These are phyloP conservation scores for Podospora fimiseda DNA, from an alignment of 495 filamentous ascomycete species.

Conservation along the genomic window DNA sequence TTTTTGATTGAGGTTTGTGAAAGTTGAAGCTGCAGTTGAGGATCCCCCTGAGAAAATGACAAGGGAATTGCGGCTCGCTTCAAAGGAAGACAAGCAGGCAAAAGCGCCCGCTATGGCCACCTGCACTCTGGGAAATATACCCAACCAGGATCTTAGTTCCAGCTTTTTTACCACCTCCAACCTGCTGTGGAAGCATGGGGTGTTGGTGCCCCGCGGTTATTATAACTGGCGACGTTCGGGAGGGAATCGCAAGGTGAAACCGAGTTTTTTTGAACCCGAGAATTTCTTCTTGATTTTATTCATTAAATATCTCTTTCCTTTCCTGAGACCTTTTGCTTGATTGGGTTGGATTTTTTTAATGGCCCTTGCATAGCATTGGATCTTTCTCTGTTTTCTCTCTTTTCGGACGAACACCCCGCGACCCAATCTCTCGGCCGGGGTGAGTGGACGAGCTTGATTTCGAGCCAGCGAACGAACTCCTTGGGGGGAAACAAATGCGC, in stretches of 20 bases:
- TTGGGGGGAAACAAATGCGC: no score
- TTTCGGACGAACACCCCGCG: neutral
- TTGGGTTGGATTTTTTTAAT: no score
- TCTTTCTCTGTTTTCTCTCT: neutral
- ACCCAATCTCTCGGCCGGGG: neutral
- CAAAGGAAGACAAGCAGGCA: no score
- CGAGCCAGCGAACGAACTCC: no score
- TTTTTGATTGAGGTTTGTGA: no score
- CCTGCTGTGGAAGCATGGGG: neutral
- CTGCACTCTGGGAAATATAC: neutral
- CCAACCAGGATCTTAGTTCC: neutral
- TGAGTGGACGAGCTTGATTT: neutral
- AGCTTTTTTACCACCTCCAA: neutral
- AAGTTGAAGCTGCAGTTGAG: no score
- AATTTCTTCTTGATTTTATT: neutral
- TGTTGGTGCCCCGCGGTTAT: neutral
- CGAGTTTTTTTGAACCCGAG: neutral
- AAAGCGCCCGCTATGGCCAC: neutral
- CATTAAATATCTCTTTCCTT: neutral
- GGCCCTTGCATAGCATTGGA: neutral
- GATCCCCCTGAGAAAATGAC: no score
- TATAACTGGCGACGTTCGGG: no score
- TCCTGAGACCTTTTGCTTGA: no score
- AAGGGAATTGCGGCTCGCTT: no score
- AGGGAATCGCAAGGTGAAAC: neutral